phyloP scores from a whole-genome alignment of 306 rosid genomes.

The Mimosa pudica region DNA sequence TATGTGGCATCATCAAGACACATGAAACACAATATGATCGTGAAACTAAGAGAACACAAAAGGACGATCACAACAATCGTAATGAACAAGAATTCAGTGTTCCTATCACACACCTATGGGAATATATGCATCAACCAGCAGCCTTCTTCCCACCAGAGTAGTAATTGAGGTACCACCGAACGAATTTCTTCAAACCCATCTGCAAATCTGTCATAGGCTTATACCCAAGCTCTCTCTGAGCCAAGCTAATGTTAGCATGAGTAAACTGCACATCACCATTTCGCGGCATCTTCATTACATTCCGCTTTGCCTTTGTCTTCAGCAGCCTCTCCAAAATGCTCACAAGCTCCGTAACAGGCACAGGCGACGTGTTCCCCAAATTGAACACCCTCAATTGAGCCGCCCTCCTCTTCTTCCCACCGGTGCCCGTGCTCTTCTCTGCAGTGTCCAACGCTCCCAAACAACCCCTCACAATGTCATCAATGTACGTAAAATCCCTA shows the following conservation, averaged over 20 bases:
- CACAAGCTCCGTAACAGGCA: conserved; percentile 84
- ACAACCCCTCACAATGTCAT: conserved; percentile 95
- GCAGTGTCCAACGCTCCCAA: conserved; percentile 92
- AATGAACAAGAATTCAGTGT: conserved; percentile 52
- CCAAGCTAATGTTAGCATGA: conserved; percentile 90
- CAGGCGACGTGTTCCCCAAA: conserved; percentile 92
- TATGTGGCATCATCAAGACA: conserved; percentile 49
- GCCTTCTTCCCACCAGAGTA: conserved; percentile 72
- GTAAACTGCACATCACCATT: conserved; percentile 95
- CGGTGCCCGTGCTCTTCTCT: conserved; percentile 94
- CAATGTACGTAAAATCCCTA: conserved; percentile 93
- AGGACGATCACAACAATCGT: conserved; percentile 60
- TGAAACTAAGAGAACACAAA: conserved; percentile 30
- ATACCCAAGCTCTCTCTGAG: conserved; percentile 86
- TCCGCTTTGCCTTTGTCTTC: conserved; percentile 86
- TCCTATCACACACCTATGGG: conserved; percentile 40
- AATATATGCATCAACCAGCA: conserved; percentile 42
- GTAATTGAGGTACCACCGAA: conserved; percentile 87
- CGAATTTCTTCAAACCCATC: conserved; percentile 91
- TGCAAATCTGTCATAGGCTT: conserved; percentile 85
- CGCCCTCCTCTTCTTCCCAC: conserved; percentile 87
- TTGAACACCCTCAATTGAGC: conserved; percentile 94
- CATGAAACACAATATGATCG: conserved; percentile 32
- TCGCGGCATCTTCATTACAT: conserved; percentile 75
- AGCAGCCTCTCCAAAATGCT: conserved; percentile 91